A percentile compares a stretch with the other conserved stretches of the same genome.
These are phyloP conservation scores for Funneliformis caledonium DNA, from an alignment of 371 early-diverging fungal species.

Conservation along the genomic window DNA sequence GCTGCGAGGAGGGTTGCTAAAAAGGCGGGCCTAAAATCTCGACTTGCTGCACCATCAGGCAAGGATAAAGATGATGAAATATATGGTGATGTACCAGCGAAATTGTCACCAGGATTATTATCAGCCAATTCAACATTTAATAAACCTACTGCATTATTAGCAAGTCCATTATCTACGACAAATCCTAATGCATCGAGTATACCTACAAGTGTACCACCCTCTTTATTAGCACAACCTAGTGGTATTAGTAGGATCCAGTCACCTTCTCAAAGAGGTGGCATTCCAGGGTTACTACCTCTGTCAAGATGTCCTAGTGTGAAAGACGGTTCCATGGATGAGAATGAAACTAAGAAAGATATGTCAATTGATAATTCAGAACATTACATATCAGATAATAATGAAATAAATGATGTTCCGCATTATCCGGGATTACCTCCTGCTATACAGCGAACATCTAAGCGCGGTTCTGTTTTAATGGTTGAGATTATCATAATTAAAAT, in stretches of 20 bases:
- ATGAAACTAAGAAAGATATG: no score
- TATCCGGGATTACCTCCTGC: no score
- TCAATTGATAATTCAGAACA: no score
- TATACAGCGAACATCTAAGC: not conserved
- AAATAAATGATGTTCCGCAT: no score
- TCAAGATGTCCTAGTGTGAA: no score
- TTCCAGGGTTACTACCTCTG: no score
- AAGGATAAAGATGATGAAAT: constrained; percentile 47
- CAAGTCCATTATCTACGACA: not conserved
- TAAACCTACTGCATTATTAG: not conserved
- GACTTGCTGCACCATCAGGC: constrained; percentile 49
- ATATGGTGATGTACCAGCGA: constrained; percentile 17
- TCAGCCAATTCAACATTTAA: not conserved
- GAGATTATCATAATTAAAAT: constrained; percentile 58
- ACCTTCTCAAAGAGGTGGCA: no score
- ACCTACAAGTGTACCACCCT: not conserved
- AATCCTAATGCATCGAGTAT: not conserved
- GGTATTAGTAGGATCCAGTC: constrained; percentile 54
- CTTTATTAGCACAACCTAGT: constrained; percentile 59
- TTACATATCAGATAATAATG: no score
- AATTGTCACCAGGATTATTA: constrained; percentile 30
- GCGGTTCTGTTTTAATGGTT: not conserved
- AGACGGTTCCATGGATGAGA: no score
- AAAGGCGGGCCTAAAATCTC: constrained; percentile 39
- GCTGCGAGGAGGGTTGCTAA: constrained; percentile 40